phyloP scores from a whole-genome alignment of 441 rosid genomes.

The Adansonia gregorii region DNA sequence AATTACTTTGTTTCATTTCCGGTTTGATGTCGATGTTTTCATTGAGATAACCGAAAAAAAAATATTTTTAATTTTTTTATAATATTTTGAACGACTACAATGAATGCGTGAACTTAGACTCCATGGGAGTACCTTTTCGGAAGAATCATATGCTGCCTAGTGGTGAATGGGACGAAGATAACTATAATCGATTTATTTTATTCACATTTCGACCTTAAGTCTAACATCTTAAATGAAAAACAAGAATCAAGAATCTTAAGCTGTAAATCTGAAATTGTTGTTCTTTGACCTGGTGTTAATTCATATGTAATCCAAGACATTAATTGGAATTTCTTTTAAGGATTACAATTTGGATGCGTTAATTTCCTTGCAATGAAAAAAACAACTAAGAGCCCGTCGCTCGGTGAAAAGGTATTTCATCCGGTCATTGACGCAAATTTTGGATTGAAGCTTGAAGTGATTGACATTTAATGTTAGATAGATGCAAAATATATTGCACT shows the following conservation, averaged over 20 bases:
- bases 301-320: background rate
- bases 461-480: background rate
- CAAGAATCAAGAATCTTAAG: background rate
- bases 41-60: constrained; percentile 44
- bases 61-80: constrained; percentile 22
- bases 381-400: background rate
- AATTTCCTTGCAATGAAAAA: background rate
- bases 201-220: background rate
- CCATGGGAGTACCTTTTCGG: constrained; percentile 43
- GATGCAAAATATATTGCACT: background rate
- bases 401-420: background rate
- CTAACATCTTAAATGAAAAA: background rate
- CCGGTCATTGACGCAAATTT: background rate
- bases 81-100: constrained; percentile 29
- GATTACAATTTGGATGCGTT: background rate
- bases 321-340: background rate
- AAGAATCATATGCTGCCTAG: constrained; percentile 40
- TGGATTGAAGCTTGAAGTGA: background rate
- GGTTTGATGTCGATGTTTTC: constrained; percentile 38
- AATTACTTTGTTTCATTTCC: constrained; percentile 38
- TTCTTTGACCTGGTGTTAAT: background rate
- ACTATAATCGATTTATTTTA: constrained; percentile 22
- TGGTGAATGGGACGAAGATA: constrained; percentile 38
- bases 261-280: constrained; percentile 15
- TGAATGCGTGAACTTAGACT: constrained; percentile 43